These are phyloP conservation scores for Teunomyces kruisii DNA, from an alignment of 805 yeast genomes.

Conservation along the genomic window DNA sequence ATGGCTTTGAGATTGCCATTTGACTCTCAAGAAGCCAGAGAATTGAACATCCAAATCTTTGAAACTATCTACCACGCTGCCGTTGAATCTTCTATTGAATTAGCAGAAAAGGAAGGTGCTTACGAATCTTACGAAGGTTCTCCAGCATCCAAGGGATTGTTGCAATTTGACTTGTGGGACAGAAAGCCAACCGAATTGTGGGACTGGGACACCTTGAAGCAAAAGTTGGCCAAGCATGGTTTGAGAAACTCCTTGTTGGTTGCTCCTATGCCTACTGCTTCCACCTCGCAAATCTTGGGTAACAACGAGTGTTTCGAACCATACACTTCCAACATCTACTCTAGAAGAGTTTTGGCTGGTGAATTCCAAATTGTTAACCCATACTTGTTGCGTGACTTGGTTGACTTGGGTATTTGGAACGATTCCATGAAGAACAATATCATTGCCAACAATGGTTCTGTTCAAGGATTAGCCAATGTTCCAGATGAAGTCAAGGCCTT, in stretches of 20 bases:
- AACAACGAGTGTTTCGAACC: conserved; percentile 65
- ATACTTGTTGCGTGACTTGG: conserved; percentile 56
- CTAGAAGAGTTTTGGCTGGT: conserved; percentile 63
- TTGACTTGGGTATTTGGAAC: conserved; percentile 58
- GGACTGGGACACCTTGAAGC: conserved; percentile 58
- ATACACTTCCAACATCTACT: conserved; percentile 59
- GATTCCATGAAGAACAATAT: conserved; percentile 57
- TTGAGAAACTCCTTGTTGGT: conserved; percentile 59
- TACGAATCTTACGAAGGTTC: conserved; percentile 55
- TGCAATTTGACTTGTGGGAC: conserved; percentile 60
- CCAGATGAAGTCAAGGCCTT: conserved; percentile 55
- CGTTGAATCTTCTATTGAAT: conserved; percentile 55
- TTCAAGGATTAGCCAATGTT: conserved; percentile 53
- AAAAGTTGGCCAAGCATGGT: conserved; percentile 48
- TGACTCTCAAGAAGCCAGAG: conserved; percentile 56
- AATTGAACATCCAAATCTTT: conserved; percentile 57
- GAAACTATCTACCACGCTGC: conserved; percentile 64
- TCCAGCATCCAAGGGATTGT: conserved; percentile 57
- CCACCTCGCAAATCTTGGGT: conserved; percentile 62
- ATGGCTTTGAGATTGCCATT: conserved; percentile 57
- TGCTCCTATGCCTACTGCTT: conserved; percentile 70
- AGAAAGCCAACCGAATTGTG: conserved; percentile 54
- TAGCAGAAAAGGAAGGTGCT: conserved; percentile 51
- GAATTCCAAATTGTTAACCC: conserved; percentile 66
- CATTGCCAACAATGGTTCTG: conserved; percentile 57